Percentiles rank a stretch among this genome's conserved stretches.
phyloP scores from a whole-genome alignment of 768 basidiomycete genomes.

The Psilocybe cyanescens region DNA sequence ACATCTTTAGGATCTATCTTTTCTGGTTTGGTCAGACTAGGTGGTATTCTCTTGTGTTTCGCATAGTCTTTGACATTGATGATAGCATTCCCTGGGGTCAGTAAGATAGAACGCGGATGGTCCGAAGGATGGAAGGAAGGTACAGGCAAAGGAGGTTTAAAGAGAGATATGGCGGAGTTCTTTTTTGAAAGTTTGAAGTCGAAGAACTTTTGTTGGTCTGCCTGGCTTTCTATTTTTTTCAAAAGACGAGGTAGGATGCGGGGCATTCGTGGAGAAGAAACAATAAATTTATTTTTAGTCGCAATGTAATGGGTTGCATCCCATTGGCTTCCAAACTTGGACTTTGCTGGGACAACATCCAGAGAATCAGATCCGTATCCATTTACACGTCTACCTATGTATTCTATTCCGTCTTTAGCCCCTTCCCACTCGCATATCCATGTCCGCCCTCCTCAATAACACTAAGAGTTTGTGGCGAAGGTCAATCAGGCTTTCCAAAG shows the following conservation, averaged over 20 bases:
- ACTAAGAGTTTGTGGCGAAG: constrained; percentile 41
- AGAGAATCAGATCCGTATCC: background rate
- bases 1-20: constrained; percentile 21
- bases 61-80: constrained; percentile 49
- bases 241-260: constrained; percentile 73
- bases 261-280: constrained; percentile 48
- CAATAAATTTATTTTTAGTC: background rate
- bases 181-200: constrained; percentile 25
- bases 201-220: constrained; percentile 23
- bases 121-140: constrained; percentile 50
- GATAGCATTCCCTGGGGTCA: constrained; percentile 56
- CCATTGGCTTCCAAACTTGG: constrained; percentile 1
- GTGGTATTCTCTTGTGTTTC: constrained; percentile 62
- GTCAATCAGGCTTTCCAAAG: constrained; percentile 27
- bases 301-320: background rate
- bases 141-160: constrained; percentile 34
- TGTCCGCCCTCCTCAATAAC: constrained; percentile 33
- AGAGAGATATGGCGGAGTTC: constrained; percentile 31
- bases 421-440: constrained; percentile 3
- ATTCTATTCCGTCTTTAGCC: constrained; percentile 2
- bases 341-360: background rate
- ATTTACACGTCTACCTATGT: background rate
- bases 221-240: constrained; percentile 36
- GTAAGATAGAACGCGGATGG: constrained; percentile 62
- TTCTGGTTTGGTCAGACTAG: constrained; percentile 40